phyloP scores from a whole-genome alignment of 2,329 filamentous ascomycete genomes.

The Apiospora hydei region DNA sequence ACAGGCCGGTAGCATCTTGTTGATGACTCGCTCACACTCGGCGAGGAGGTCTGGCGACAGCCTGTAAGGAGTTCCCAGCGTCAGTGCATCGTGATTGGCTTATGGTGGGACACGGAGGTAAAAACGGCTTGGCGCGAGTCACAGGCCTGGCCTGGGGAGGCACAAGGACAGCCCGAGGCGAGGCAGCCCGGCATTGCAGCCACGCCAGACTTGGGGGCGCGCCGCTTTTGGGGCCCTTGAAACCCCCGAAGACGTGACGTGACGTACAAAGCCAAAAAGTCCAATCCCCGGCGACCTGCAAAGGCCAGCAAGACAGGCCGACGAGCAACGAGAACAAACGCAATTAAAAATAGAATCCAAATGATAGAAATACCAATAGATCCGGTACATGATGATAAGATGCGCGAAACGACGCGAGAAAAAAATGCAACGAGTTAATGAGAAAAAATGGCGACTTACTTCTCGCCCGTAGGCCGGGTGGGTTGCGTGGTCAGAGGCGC shows the following conservation, averaged over 20 bases:
- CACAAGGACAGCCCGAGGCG: conserved; percentile 27
- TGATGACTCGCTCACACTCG: conserved; percentile 67
- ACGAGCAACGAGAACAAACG: conserved; percentile 14
- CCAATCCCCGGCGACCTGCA: neutral
- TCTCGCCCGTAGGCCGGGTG: conserved; percentile 54
- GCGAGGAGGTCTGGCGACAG: conserved; percentile 64
- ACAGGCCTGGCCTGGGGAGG: conserved; percentile 17
- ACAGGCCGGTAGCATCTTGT: conserved; percentile 66
- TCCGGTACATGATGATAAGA: neutral
- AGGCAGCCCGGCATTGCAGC: conserved; percentile 28
- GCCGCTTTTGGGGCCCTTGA: conserved; percentile 26
- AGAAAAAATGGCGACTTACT: conserved; percentile 57
- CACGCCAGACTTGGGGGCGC: conserved; percentile 26
- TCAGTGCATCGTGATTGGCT: conserved; percentile 25
- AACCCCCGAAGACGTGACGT: conserved; percentile 27
- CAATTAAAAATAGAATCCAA: neutral
- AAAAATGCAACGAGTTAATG: conserved; percentile 22
- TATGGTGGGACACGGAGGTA: conserved; percentile 26
- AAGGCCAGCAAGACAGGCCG: conserved; percentile 23
- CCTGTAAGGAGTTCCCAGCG: conserved; percentile 38
- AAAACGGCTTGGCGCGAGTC: conserved; percentile 28
- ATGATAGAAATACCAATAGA: neutral
- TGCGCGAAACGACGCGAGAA: conserved; percentile 23
- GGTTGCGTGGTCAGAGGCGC: conserved; percentile 48
- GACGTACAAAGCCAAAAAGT: conserved; percentile 12